Percentiles rank a stretch among this genome's conserved stretches.
phyloP scores from a whole-genome alignment of 176 grass and related monocot genomes.

The Avena sativa region DNA sequence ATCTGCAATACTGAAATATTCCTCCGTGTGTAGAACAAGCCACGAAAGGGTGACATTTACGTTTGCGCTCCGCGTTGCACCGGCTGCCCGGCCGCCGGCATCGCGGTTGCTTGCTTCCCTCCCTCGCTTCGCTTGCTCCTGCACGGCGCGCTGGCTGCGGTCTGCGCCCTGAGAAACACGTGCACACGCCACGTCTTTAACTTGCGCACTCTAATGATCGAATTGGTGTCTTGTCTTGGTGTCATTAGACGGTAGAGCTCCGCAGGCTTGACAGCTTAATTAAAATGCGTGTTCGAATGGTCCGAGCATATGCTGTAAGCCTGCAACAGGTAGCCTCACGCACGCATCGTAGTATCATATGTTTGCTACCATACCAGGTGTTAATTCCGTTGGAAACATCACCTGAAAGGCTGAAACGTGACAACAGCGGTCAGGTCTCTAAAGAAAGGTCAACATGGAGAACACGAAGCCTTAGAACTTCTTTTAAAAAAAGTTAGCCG shows the following conservation, averaged over 20 bases:
- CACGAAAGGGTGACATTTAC: conserved; percentile 18
- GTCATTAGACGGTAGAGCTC: too few relatives aligned
- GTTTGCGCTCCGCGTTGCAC: conserved; percentile 32
- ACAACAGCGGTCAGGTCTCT: not conserved
- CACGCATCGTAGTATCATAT: not conserved
- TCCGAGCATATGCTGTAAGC: not conserved
- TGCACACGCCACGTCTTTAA: too few relatives aligned
- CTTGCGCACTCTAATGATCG: too few relatives aligned
- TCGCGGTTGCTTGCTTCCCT: conserved; percentile 4
- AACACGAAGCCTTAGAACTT: not conserved
- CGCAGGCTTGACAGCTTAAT: too few relatives aligned
- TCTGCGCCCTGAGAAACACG: too few relatives aligned
- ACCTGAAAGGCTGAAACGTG: not conserved
- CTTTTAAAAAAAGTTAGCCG: too few relatives aligned
- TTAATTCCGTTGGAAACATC: not conserved
- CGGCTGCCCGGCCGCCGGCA: not conserved
- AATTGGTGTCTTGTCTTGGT: too few relatives aligned
- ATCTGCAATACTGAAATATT: not conserved
- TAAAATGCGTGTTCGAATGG: not conserved
- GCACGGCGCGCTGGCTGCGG: too few relatives aligned
- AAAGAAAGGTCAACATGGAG: not conserved
- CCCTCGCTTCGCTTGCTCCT: too few relatives aligned
- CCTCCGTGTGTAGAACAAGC: not conserved
- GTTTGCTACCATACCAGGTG: not conserved
- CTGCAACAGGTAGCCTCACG: too few relatives aligned